Evolutionary conservation across 2,329 filamentous ascomycete species (phyloP), one percentile per base, ranked within the genome.

Genomic region (Drechslera avenae): DNA sequence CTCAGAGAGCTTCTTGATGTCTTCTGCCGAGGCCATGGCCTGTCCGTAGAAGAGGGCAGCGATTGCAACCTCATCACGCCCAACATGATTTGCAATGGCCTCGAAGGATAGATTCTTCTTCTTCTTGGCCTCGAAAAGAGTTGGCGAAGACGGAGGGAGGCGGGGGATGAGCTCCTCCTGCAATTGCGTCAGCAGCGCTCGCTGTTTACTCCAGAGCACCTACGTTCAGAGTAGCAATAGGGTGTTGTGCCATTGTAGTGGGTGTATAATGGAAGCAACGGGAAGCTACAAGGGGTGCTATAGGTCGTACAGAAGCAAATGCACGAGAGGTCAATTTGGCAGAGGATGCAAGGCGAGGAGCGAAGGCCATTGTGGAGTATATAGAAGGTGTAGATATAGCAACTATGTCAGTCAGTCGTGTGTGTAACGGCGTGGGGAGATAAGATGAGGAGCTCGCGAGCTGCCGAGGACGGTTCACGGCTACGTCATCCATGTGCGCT

Each of bases 21-120:
- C 90, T 56, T 89, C 87, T 0, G 82, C 67, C 0, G 86, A 88
- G 1, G 90, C 89, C 63, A 84, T 84, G 5, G 88, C 86, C 73
- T 94, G 90, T 23, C 92, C 92, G 73, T 96, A 96, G 81, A 97
- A 97, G 57, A 96, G 78, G 2, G 91, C 91, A 2, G 92, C 92
- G 3, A 89, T 84, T 33, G 90, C 90, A 34, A 96, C 89, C 76
- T 96, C 89, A 68, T 87, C 86, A 57, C 91, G 88, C 56, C 85
- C 86, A 47, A 96, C 81, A 23, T 86, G 79, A 60, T 85, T 76
- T 43, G 85, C 90, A 66, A 97, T 91, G 35, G 83, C 77, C 71
- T 91, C 89, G 70, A 96, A 97, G 65, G 81, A 89, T 30, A 96
- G 82, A 59, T 85, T 81, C 75, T 89, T 88, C 48, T 76, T 72